Percentiles rank a stretch among this genome's conserved stretches.
Conservation (phyloP, 768 basidiomycete species). For the Leucocoprinus sp. region DNA sequence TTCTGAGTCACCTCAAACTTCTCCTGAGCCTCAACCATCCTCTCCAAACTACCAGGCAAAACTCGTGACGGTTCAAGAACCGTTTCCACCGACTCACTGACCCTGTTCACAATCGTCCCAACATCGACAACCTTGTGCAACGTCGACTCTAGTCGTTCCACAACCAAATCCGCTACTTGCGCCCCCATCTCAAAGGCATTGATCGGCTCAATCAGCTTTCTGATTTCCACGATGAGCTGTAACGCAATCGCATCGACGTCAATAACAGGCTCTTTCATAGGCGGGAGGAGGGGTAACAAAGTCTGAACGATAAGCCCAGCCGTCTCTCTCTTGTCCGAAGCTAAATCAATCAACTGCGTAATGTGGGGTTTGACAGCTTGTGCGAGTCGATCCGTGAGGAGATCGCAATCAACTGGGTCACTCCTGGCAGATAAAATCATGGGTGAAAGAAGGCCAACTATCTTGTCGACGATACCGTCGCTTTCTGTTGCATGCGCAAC, state of each 20-base stretch:
- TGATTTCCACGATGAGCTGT: conserved; percentile 61
- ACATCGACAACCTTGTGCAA: conserved; percentile 65
- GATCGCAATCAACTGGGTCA: conserved; percentile 72
- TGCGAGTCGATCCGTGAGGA: conserved; percentile 62
- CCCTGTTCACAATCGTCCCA: conserved; percentile 46
- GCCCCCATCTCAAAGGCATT: conserved; percentile 86
- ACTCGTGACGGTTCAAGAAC: conserved; percentile 14
- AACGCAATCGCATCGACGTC: conserved; percentile 51
- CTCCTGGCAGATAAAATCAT: conserved; percentile 50
- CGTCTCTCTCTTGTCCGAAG: conserved; percentile 84
- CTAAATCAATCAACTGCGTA: conserved; percentile 80
- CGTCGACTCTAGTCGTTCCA: conserved; percentile 76
- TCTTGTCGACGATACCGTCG: conserved; percentile 51
- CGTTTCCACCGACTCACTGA: conserved; percentile 44
- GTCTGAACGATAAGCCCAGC: conserved; percentile 72
- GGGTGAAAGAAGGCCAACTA: conserved; percentile 51
- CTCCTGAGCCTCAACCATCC: not conserved
- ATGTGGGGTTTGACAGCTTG: conserved; percentile 88
- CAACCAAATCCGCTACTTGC: conserved; percentile 81
- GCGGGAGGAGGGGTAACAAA: conserved; percentile 58
- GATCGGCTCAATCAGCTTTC: conserved; percentile 62
- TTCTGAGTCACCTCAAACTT: not conserved
- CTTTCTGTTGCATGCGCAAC: conserved; percentile 43
- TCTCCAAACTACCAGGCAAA: conserved; percentile 1
- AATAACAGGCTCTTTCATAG: conserved; percentile 26